These are phyloP conservation scores for Aegle marmelos DNA, from an alignment of 345 rosid species.

Conservation along the genomic window DNA sequence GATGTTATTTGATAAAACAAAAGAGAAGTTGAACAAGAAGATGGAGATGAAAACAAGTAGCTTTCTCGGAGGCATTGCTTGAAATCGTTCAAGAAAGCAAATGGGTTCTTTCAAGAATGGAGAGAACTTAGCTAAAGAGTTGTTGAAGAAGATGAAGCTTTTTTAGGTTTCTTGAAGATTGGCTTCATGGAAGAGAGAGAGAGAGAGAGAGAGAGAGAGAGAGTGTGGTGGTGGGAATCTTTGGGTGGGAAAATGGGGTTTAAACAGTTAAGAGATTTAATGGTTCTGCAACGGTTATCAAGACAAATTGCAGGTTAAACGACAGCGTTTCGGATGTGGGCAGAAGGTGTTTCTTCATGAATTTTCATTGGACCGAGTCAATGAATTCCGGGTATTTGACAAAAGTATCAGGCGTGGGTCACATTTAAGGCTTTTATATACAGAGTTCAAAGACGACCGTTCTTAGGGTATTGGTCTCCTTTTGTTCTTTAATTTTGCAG, in stretches of 20 bases:
- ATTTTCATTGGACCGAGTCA: constrained; percentile 17
- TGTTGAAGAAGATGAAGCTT: not conserved
- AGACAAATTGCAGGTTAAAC: not conserved
- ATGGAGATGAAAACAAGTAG: constrained; percentile 40
- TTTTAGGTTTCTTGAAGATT: not conserved
- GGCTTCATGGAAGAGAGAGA: not conserved
- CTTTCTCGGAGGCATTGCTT: constrained; percentile 41
- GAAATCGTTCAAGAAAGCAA: not conserved
- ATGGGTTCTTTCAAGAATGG: constrained; percentile 4
- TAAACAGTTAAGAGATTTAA: not conserved
- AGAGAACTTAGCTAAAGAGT: not conserved
- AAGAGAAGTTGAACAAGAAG: constrained; percentile 12
- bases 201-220: not conserved
- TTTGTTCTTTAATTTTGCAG: not conserved
- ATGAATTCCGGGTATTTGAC: constrained; percentile 22
- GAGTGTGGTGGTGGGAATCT: not conserved
- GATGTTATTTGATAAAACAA: constrained; percentile 27
- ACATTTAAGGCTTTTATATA: not conserved
- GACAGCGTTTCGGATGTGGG: not conserved
- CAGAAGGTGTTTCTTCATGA: not conserved
- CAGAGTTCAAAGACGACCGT: constrained; percentile 24
- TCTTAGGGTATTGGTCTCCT: constrained; percentile 8
- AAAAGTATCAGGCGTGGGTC: constrained; percentile 12
- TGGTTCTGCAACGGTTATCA: not conserved
- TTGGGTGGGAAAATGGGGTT: constrained; percentile 2